Conservation (phyloP, 2,329 filamentous ascomycete species). For the Nannizzia gypsea region DNA sequence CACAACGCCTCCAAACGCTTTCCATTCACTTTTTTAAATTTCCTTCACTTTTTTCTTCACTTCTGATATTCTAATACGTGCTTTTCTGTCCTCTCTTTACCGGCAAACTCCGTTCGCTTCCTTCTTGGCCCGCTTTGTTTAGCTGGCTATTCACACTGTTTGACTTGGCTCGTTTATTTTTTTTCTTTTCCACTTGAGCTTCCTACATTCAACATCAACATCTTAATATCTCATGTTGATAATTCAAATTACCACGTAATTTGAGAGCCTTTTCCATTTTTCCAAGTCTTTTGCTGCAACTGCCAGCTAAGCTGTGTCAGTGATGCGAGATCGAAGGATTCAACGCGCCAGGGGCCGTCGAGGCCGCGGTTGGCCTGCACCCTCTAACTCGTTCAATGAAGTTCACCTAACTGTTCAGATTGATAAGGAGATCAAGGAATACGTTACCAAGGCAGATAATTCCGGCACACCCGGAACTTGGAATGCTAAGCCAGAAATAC, state of each 20-base stretch:
- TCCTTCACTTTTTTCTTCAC: not conserved
- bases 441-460: conserved; percentile 17
- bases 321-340: conserved; percentile 3
- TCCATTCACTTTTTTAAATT: not conserved
- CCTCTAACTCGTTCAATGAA: not conserved
- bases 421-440: conserved; percentile 24
- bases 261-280: not conserved
- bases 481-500: conserved; percentile 30
- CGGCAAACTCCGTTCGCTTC: not conserved
- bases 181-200: not conserved
- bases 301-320: not conserved
- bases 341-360: not conserved
- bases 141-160: not conserved
- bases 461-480: conserved; percentile 20
- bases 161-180: not conserved
- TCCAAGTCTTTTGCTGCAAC: not conserved
- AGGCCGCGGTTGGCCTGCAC: not conserved
- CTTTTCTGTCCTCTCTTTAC: not conserved
- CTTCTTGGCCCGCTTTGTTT: not conserved
- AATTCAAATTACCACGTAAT: not conserved
- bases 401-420: conserved; percentile 6
- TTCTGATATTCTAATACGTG: not conserved
- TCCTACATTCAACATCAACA: not conserved
- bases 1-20: not conserved
- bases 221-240: not conserved